Evolutionary conservation across 2,329 filamentous ascomycete genomes (phyloP).

Genomic region (Diaporthe helianthi): DNA sequence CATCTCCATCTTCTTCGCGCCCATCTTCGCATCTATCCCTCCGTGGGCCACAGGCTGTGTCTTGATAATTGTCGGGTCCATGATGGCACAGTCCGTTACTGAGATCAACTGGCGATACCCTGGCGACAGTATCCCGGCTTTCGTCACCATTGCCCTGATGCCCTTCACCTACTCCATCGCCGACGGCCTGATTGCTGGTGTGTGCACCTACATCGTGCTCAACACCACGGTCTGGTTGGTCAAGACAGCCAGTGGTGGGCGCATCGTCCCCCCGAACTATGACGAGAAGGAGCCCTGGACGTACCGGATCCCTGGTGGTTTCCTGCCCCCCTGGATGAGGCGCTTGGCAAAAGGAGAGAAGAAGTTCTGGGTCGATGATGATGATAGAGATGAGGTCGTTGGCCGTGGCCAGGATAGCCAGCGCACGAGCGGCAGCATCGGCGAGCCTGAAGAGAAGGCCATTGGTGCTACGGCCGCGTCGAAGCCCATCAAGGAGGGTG

Average conservation of each 20-base stretch:
- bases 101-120: constrained; percentile 92
- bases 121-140: constrained; percentile 84
- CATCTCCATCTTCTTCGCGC: constrained; percentile 76
- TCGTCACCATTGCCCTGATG: constrained; percentile 85
- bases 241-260: constrained; percentile 69
- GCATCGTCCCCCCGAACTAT: constrained; percentile 77
- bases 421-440: constrained; percentile 22
- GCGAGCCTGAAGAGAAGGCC: constrained; percentile 19
- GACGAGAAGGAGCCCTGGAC: constrained; percentile 82
- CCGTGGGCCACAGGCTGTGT: constrained; percentile 81
- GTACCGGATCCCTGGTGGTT: constrained; percentile 75
- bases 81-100: constrained; percentile 80
- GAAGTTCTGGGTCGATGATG: constrained; percentile 70
- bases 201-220: constrained; percentile 77
- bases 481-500: constrained; percentile 6
- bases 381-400: constrained; percentile 37
- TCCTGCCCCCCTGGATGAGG: constrained; percentile 77
- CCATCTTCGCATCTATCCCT: constrained; percentile 78
- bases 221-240: constrained; percentile 76
- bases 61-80: constrained; percentile 82
- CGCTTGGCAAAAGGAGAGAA: constrained; percentile 71
- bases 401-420: constrained; percentile 20
- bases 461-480: constrained; percentile 20
- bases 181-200: constrained; percentile 83
- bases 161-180: constrained; percentile 91